Conservation (phyloP, 2,329 filamentous ascomycete genomes). For the Pyrenophora tritici-repentis region DNA sequence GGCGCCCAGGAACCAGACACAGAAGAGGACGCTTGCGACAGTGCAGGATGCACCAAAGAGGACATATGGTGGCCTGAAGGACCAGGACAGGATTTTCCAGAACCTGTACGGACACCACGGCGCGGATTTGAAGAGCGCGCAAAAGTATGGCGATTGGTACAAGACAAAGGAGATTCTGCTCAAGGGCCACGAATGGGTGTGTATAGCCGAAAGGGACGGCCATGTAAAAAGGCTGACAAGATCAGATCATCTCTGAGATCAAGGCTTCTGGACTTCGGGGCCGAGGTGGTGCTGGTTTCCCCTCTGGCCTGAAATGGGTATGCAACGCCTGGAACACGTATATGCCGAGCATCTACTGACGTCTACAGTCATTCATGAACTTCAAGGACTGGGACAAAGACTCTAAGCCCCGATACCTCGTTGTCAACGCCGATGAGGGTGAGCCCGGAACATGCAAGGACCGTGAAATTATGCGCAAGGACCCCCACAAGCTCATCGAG, state of each 20-base stretch:
- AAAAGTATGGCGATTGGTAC: constrained; percentile 99
- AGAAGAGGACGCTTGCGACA: constrained; percentile 70
- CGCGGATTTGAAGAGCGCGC: constrained; percentile 87
- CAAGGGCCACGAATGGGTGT: constrained; percentile 93
- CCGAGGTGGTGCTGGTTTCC: constrained; percentile 96
- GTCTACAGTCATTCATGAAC: constrained; percentile 93
- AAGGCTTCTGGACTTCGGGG: constrained; percentile 95
- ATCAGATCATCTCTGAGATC: constrained; percentile 89
- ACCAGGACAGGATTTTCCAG: constrained; percentile 98
- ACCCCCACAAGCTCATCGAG: constrained; percentile 98
- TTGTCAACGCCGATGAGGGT: constrained; percentile 98
- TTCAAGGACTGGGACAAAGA: constrained; percentile 99
- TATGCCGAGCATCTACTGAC: constrained; percentile 22
- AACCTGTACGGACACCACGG: constrained; percentile 96
- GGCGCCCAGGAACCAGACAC: constrained; percentile 52
- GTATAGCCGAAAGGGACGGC: constrained; percentile 9
- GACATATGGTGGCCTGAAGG: constrained; percentile 83
- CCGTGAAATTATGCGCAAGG: constrained; percentile 99
- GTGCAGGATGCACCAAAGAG: constrained; percentile 61
- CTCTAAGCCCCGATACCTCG: constrained; percentile 89
- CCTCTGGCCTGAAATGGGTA: constrained; percentile 99
- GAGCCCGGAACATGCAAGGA: constrained; percentile 99
- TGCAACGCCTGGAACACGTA: constrained; percentile 15
- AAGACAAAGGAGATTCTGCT: constrained; percentile 98
- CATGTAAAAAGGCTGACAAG: constrained; percentile 23